Evolutionary conservation across 768 basidiomycete species (phyloP).

Genomic region (Suillus alpinus): DNA sequence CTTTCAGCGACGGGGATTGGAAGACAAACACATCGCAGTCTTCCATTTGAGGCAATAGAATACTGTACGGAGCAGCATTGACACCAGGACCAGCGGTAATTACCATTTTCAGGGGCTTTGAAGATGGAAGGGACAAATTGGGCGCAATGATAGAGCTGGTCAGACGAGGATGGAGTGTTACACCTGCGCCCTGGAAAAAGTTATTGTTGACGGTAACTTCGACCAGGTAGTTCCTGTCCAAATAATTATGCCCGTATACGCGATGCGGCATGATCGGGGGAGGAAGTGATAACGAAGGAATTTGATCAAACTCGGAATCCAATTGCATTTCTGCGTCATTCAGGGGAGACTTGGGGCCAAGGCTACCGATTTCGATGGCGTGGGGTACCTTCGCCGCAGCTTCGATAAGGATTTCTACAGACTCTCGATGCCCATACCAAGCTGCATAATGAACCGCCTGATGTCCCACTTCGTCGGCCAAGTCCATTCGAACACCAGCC

Average conservation of each 20-base stretch:
- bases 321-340: constrained; percentile 33
- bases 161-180: constrained; percentile 73
- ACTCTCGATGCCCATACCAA: constrained; percentile 86
- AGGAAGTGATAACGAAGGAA: constrained; percentile 91
- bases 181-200: constrained; percentile 37
- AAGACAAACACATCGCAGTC: constrained; percentile 76
- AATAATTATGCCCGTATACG: constrained; percentile 94
- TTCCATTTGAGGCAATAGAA: constrained; percentile 79
- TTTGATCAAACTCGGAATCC: constrained; percentile 82
- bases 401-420: constrained; percentile 58
- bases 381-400: constrained; percentile 23
- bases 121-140: constrained; percentile 65
- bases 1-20: constrained; percentile 73
- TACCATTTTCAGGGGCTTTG: constrained; percentile 85
- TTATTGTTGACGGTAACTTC: constrained; percentile 76
- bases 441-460: constrained; percentile 91
- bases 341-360: constrained; percentile 12
- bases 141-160: constrained; percentile 67
- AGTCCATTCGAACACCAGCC: constrained; percentile 74
- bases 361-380: constrained; percentile 15
- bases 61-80: constrained; percentile 84
- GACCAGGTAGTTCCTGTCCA: constrained; percentile 82
- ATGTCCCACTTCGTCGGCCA: constrained; percentile 81
- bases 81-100: constrained; percentile 87
- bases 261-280: constrained; percentile 98